Evolutionary conservation across 352 stramenopile species (phyloP).

Genomic region (Pythium oligandrum): DNA sequence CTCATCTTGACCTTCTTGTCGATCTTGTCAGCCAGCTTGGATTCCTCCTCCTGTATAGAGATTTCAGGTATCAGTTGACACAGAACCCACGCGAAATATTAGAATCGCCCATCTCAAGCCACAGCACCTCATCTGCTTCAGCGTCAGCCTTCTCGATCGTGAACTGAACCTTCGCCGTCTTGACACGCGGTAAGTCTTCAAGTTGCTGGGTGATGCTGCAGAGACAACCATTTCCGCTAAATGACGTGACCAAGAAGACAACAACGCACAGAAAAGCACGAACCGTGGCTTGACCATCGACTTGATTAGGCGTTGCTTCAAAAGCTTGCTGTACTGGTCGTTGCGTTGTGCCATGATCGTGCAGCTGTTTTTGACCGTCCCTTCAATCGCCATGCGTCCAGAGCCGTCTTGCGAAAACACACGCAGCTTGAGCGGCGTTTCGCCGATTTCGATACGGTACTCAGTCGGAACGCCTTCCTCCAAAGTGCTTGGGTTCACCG

Average conservation of each 20-base stretch:
- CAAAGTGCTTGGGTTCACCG: slow-evolving; percentile 70
- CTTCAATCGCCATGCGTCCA: slow-evolving; percentile 83
- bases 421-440: slow-evolving; percentile 76
- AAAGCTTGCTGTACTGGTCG: slow-evolving; percentile 82
- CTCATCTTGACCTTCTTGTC: slow-evolving; percentile 91
- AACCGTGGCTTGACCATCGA: slow-evolving; percentile 82
- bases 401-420: slow-evolving; percentile 84
- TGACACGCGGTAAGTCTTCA: slow-evolving; percentile 69
- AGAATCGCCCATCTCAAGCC: background rate
- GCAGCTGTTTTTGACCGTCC: slow-evolving; percentile 83
- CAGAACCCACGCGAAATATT: background rate
- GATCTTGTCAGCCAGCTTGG: slow-evolving; percentile 56
- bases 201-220: slow-evolving; percentile 67
- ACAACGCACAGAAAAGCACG: background rate
- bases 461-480: slow-evolving; percentile 76
- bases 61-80: background rate
- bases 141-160: slow-evolving; percentile 74
- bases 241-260: no score
- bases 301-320: slow-evolving; percentile 81
- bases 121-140: slow-evolving; percentile 54
- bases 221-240: background rate
- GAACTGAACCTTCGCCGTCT: slow-evolving; percentile 78
- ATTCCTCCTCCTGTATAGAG: slow-evolving; percentile 12
- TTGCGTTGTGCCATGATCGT: slow-evolving; percentile 82
- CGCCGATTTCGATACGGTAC: slow-evolving; percentile 75